Evolutionary conservation across 2,329 filamentous ascomycete genomes (phyloP), one percentile per base, ranked within the genome.

Genomic region (Diaporthe destruens): DNA sequence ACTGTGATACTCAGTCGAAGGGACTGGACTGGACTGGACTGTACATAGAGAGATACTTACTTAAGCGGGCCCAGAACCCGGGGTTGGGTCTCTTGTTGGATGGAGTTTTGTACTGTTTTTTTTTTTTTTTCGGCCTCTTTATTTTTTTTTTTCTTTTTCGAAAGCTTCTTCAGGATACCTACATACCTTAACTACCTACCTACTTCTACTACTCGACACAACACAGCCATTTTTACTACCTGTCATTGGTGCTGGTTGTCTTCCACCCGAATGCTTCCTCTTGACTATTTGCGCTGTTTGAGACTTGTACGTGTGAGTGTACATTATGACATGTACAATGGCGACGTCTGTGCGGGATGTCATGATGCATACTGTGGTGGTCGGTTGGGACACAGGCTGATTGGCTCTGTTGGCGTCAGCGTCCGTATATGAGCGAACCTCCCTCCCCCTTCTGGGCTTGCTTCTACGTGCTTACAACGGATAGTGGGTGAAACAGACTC

Each of bases 81-180:
- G 57, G n/a, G 3, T 53, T 56, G 42, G 67, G 56, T 47, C 42
- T 61, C 67, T 36, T 53, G 32, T 49, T 53, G 32, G 55, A 53
- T 42, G 39, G 39, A 42, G 39, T 42, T 51, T 32, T 49, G n/a
- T 39, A 39, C 36, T 39, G 29, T 29, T 14, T 69, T n/a, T 32
- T 47, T 42, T 49, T 34, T 44, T 20, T n/a, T n/a, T n/a, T n/a
- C n/a, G n/a, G n/a, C 11, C 44, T 2, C 44, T 47, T 6, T 18
- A 23, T 23, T 34, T 11, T 51, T 42, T 70, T 29, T 23, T 34
- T 11, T 51, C 32, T 70, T 29, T 29, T 42, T 53, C 25, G 14
- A 36, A 32, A n/a, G n/a, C 55, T 53, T 53, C 44, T 65, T 65
- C 66, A 57, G 66, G 66, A 69, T 69, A 69, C 61, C 61, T 66